Evolutionary conservation across 768 basidiomycete genomes (phyloP), one percentile per base, ranked within the genome.

Genomic region (Tulasnella sp.): DNA sequence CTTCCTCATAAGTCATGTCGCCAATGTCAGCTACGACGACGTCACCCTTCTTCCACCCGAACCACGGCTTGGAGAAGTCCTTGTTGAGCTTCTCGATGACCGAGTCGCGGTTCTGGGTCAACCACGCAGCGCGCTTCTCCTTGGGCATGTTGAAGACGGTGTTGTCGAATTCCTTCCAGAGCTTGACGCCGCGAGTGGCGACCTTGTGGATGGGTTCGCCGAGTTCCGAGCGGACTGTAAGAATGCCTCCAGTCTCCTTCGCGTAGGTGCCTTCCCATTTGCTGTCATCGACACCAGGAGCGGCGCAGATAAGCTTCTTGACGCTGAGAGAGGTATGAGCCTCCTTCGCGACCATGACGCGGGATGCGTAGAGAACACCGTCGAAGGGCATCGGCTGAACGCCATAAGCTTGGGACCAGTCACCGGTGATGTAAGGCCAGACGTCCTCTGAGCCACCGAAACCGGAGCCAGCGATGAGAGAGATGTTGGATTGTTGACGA

Each of bases 191-290:
- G 69, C 97, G 93, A 54, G 91, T 99, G 40, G 97, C 96, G 81
- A 99, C 93, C 86, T 99, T 99, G 86, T 99, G 97, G 80, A 99
- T 99, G 14, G 97, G 97, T 83, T 99, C 97, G 52, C 96, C 96
- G 70, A 99, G 89, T 86, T 99, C 97, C 4, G 97, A 99, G 79
- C 91, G 93, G 78, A 99, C 97, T 7, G 97, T 99, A 78, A 99
- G 88, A 79, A 99, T 92, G 42, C 97, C 97, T 76, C 97, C 97
- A 7, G 96, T 97, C 77, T 96, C 92, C 84, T 93, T 95, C 79
- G 87, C 84, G 82, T 99, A 99, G 0, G 97, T 98, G 40, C 92
- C 93, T 82, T 99, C 97, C 95, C 96, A 99, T 75, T 91, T 76
- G 91, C 81, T 98, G 83, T 99, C 96, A 39, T 89, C 88, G 49